Base-by-base conservation (phyloP, 371 early-diverging fungal species). In the Funneliformis caledonium region DNA sequence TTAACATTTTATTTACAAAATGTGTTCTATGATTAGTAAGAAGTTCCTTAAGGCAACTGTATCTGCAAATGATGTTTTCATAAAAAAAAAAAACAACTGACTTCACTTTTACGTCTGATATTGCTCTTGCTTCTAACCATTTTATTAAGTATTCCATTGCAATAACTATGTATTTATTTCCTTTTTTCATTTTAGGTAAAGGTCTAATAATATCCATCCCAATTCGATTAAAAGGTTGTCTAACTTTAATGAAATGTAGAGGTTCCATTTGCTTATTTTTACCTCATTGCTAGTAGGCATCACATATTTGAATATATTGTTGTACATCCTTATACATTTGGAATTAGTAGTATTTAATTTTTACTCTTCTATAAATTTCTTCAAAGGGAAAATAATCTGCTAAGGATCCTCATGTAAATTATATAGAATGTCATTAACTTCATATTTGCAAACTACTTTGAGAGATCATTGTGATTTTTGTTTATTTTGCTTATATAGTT, bases 71-170 rank as follows among this genome's bases (percentile, higher is more conserved):
- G 11, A 89, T 81, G 0, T 85, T 80, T n/a, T 87, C 68, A 37
- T 86, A 86, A 0, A 89, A 31, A 77, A 88, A 88, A 0, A 72
- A 50, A 10, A 84, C n/a, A n/a, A n/a, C n/a, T n/a, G n/a, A n/a
- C n/a, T n/a, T n/a, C n/a, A n/a, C n/a, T n/a, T n/a, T n/a, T 0
- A 84, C 83, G 10, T 74, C 69, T 10, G 80, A 80, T 16, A 87
- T 26, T 2, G 88, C 86, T 22, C n/a, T 76, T 0, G 88, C 87
- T 12, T 87, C 70, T 0, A 84, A 82, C 88, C 88, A 88, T 60
- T 82, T 82, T 1, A 87, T 87, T 0, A 81, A 73, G 50, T 85
- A 78, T 64, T 91, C 91, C 42, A 87, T 84, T n/a, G n/a, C n/a
- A n/a, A n/a, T n/a, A n/a, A n/a, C n/a, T n/a, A n/a, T n/a, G n/a